Evolutionary conservation across 306 rosid species (phyloP), one percentile per base, ranked within the genome.

Genomic region (Rosa persica): DNA sequence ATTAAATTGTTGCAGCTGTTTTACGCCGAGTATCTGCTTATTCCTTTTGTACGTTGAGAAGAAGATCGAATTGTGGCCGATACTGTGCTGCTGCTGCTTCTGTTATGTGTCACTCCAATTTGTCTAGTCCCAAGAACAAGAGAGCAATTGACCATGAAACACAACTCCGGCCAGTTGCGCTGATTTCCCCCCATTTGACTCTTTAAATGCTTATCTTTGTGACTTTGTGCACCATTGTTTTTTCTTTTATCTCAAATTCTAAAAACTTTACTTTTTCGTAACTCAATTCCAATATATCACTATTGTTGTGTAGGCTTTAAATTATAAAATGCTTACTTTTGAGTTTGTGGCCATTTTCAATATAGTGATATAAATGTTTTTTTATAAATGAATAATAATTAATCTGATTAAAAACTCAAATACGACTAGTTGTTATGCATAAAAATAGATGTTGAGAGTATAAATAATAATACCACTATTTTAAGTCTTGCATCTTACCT

Each of bases 41-140:
- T 78, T 70, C 81, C 81, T 5, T 78, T 78, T 20, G 70, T 78
- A 57, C 70, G 81, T 30, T 78, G 76, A 78, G 70, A 36, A 64
- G 40, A 76, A 64, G 43, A n/a, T 54, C 27, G 23, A 43, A 15
- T 61, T 19, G 46, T 16, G 39, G 30, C 13, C 13, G n/a, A 42
- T 44, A 6, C n/a, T 1, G 1, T 22, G 19, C 67, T 25, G 40
- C 67, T 60, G 17, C 44, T 12, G 39, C 39, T 61, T 12, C 38
- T 27, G 39, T 30, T 61, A 61, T 61, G 67, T 27, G 67, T 27
- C 19, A 27, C 46, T 34, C 70, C 46, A 36, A 34, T 34, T 38
- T 13, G 16, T 43, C 46, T 8, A 19, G 58, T 52, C 11, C 0
- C 23, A 58, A 57, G 30, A 57, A 2, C 64, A 3, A 13, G 66